These are phyloP conservation scores for Sambucus nigra DNA, from an alignment of 129 eudicot genomes.

Conservation along the genomic window DNA sequence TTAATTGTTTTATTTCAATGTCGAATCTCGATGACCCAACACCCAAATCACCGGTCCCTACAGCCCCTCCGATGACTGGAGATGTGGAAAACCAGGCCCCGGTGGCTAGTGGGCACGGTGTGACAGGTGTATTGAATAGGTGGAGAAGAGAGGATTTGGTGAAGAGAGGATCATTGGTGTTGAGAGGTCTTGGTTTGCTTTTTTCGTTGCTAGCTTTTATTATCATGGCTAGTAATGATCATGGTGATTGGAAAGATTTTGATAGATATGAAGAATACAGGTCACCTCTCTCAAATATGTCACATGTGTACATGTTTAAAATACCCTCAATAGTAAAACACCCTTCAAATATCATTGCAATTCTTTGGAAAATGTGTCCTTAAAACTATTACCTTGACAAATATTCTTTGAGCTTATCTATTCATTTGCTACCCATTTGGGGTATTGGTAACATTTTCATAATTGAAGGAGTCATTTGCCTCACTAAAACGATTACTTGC, in stretches of 20 bases:
- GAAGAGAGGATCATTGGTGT: slow-evolving; percentile 38
- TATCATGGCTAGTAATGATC: slow-evolving; percentile 64
- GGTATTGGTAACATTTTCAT: no score
- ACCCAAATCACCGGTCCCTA: slow-evolving; percentile 1
- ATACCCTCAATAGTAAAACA: no score
- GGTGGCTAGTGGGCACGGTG: slow-evolving; percentile 26
- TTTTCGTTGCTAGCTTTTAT: slow-evolving; percentile 67
- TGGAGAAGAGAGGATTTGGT: slow-evolving; percentile 66
- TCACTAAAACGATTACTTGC: no score
- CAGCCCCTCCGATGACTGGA: slow-evolving; percentile 22
- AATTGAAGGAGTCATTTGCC: neutral
- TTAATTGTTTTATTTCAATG: no score
- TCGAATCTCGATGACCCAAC: slow-evolving; percentile 4
- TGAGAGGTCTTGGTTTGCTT: slow-evolving; percentile 32
- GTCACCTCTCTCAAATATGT: slow-evolving; percentile 10
- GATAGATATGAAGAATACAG: slow-evolving; percentile 60
- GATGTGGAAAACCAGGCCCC: slow-evolving; percentile 23
- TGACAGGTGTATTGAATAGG: slow-evolving; percentile 29
- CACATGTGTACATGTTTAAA: neutral
- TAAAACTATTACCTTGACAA: no score
- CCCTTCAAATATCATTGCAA: no score
- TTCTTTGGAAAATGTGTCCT: no score
- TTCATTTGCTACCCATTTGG: neutral
- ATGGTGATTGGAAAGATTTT: slow-evolving; percentile 49
- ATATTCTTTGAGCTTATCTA: neutral